Evolutionary conservation across 73 alveolate genomes (phyloP), one percentile per base, ranked within the genome.

Genomic region (Uronychia setigera): DNA sequence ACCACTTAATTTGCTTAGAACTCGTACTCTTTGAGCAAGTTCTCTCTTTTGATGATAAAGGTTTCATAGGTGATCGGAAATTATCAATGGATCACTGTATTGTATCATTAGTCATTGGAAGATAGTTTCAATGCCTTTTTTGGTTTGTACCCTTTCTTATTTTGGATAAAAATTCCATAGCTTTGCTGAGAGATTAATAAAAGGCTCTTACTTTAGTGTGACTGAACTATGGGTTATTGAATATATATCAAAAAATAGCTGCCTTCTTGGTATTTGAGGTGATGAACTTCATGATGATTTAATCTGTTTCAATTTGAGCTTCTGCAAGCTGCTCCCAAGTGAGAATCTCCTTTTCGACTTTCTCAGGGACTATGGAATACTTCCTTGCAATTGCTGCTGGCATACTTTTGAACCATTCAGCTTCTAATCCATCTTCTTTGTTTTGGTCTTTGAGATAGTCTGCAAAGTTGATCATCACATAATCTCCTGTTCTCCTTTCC

Each of bases 1-100:
- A 92, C 93, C 25, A 94, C n/a, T n/a, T 89, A 83, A 28, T 88
- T 89, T 26, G 96, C 94, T 35, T 80, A 83, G 32, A 60, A 31
- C 32, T 94, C 98, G 80, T 88, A 92, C 25, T 77, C 77, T 27
- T 74, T 60, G 33, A 88, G 89, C 13, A 67, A n/a, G n/a, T n/a
- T 75, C 32, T 82, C 67, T 1, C 89, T 82, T 46, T 82, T 82
- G 82, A 82, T 82, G 5, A 67, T 28, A 60, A 82, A 82, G n/a
- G 89, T 81, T 26, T 82, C 89, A 82, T 60, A 82, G 76, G n/a
- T n/a, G n/a, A n/a, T n/a, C n/a, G n/a, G n/a, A n/a, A n/a, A n/a
- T n/a, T n/a, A n/a, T n/a, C n/a, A n/a, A n/a, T n/a, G n/a, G n/a
- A n/a, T n/a, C n/a, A n/a, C n/a, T n/a, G n/a, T n/a, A n/a, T n/a